phyloP scores from a whole-genome alignment of 2,329 filamentous ascomycete species.

The Fusarium agapanthi region DNA sequence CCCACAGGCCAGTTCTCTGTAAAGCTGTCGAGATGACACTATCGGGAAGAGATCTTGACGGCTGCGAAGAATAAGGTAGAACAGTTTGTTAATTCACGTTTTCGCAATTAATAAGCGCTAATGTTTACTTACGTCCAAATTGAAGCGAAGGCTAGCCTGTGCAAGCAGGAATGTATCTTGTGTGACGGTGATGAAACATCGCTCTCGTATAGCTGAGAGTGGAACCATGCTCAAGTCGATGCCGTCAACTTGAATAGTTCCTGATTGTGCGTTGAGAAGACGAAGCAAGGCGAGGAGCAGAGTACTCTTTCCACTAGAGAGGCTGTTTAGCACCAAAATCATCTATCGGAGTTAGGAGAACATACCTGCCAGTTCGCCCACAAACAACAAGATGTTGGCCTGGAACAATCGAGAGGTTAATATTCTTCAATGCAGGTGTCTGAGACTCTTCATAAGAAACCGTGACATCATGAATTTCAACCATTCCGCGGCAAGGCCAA shows the following conservation, averaged over 20 bases:
- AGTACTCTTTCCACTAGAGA: not conserved
- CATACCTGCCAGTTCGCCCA: not conserved
- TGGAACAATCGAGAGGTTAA: not conserved
- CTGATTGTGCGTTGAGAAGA: not conserved
- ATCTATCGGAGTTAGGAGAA: not conserved
- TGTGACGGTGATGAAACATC: not conserved
- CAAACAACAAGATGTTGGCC: not conserved
- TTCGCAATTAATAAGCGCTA: no score
- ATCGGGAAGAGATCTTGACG: not conserved
- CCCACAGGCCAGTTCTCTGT: not conserved
- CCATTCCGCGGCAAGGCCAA: not conserved
- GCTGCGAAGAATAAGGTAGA: not conserved
- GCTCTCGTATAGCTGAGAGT: accelerated
- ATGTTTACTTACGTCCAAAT: not conserved
- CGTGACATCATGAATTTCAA: not conserved
- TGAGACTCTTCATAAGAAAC: not conserved
- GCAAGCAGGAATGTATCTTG: not conserved
- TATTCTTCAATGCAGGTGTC: not conserved
- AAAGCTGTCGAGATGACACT: no score
- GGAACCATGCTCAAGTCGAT: not conserved
- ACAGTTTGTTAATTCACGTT: not conserved
- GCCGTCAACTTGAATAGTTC: not conserved
- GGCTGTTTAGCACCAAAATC: not conserved
- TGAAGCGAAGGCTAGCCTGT: not conserved
- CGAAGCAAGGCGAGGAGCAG: not conserved